Evolutionary conservation across 805 yeast species (phyloP).

Genomic region (Saturnispora diversa): DNA sequence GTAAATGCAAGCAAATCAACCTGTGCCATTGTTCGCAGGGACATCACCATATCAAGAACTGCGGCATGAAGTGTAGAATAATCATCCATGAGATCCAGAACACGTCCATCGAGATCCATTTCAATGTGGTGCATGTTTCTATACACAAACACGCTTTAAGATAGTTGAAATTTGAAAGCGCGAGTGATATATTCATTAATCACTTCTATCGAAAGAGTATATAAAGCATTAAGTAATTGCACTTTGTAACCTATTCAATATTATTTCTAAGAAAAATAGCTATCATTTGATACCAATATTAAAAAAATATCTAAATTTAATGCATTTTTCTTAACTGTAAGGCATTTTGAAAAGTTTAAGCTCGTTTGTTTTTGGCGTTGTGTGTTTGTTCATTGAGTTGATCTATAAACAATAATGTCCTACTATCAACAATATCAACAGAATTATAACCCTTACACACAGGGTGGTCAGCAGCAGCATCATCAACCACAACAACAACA

Average conservation of each 20-base stretch:
- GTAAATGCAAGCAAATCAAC: constrained; percentile 8
- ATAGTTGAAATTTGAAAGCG: no score
- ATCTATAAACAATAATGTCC: constrained; percentile 24
- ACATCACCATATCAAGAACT: constrained; percentile 16
- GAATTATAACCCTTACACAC: constrained; percentile 11
- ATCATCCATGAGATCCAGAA: not conserved
- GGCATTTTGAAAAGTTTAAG: no score
- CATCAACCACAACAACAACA: constrained; percentile 8
- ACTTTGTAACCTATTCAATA: no score
- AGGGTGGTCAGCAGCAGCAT: constrained; percentile 11
- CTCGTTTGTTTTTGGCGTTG: no score
- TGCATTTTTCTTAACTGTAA: no score
- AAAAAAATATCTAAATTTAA: not conserved
- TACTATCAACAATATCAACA: constrained; percentile 27
- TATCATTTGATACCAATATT: not conserved
- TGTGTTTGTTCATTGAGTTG: no score
- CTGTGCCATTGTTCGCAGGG: constrained; percentile 11
- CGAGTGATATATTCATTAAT: no score
- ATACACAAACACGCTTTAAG: no score
- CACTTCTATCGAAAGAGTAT: no score
- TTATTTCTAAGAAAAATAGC: no score
- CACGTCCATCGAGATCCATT: constrained; percentile 4
- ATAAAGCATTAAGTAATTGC: no score
- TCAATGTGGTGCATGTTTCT: no score
- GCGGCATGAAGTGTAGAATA: constrained; percentile 14